These are phyloP conservation scores for Medicago truncatula DNA, from an alignment of 306 rosid species.

Conservation along the genomic window MtrunA17r5.0-ANR NC_053048.1:40206501-40207000, in stretches of 20 bases:
- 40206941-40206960: not conserved
- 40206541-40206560: conserved; percentile 40
- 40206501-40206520: conserved; percentile 39
- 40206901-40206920: not conserved
- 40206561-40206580: conserved; percentile 30
- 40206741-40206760: conserved; percentile 19
- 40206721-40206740: not conserved
- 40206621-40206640: conserved; percentile 39
- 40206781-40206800: too few species aligned
- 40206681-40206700: not conserved
- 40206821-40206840: not conserved
- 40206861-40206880: not conserved
- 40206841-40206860: not conserved
- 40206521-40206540: conserved; percentile 40
- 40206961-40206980: too few species aligned
- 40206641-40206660: conserved; percentile 8
- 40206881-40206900: not conserved
- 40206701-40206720: not conserved
- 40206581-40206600: conserved; percentile 34
- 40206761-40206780: not conserved
- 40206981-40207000: too few species aligned
- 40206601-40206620: conserved; percentile 4
- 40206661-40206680: not conserved
- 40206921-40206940: not conserved
- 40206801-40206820: too few species aligned